Base-by-base conservation (phyloP, 257 asterid species). In the Apocynum venetum region DNA sequence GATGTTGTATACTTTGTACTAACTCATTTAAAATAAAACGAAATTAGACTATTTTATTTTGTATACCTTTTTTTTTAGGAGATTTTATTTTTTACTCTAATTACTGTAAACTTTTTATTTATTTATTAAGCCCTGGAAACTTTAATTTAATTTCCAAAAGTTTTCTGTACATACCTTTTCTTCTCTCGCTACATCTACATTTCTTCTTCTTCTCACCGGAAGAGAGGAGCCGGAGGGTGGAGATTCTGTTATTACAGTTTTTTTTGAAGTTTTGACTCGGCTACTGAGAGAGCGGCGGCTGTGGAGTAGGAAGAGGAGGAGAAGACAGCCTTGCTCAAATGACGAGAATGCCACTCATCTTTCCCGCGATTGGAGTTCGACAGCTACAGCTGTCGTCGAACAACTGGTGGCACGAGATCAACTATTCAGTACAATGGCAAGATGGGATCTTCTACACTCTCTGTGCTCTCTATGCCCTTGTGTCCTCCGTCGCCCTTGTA, bases 331-430 rank as follows among this genome's bases (percentile, higher is more conserved):
- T 41, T 67, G 14, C 36, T 67, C 5, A 6, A 67, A 67, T 67
- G 72, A 47, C 72, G 72, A 67, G 72, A 67, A 43, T 8, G 52
- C 36, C 71, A 14, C 71, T 65, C 31, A 15, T 38, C 49, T 5
- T 65, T 15, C 71, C 72, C 72, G 48, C 35, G 36, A 67, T 67
- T 41, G 52, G 46, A 15, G 14, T 19, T 17, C 4, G 49, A 66
- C 14, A 61, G 43, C 38, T 35, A 70, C 36, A 36, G 43, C 68
- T 77, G 71, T 43, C 82, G 68, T 76, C 78, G n/a, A 53, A 53
- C 48, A 83, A 61, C 83, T 95, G 99, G 98, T 95, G 98, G 99
- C 76, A 95, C 60, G 85, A 91, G 94, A 87, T 93, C 94, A 88
- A 91, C 47, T 96, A 90, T 77, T 93, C 98, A 10, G 87, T 60